Conservation (phyloP, 345 rosid genomes). For the Arabis alpina region DNA sequence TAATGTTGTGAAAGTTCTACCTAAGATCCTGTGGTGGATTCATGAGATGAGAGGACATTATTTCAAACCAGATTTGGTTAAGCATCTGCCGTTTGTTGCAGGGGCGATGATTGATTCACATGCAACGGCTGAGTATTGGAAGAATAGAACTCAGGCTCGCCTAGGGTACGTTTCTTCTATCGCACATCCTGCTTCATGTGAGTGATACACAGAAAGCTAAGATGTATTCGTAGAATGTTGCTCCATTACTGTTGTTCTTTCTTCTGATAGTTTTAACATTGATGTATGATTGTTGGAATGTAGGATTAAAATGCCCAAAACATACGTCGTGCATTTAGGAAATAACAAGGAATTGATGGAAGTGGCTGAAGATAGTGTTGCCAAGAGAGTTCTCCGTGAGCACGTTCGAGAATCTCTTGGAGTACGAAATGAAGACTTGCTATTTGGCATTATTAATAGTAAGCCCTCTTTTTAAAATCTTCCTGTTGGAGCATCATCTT, state of each 20-base stretch:
- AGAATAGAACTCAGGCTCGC: conserved; percentile 75
- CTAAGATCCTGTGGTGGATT: conserved; percentile 95
- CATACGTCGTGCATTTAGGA: conserved; percentile 94
- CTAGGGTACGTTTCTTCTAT: conserved; percentile 58
- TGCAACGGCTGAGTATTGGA: conserved; percentile 90
- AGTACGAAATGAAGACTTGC: conserved; percentile 70
- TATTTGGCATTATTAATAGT: conserved; percentile 91
- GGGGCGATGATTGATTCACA: conserved; percentile 97
- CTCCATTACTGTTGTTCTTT: not conserved
- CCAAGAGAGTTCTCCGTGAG: conserved; percentile 78
- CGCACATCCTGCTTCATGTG: not conserved
- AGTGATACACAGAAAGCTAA: not conserved
- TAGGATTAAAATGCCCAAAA: conserved; percentile 95
- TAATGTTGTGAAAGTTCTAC: conserved; percentile 64
- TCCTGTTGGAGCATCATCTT: not conserved
- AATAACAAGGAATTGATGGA: conserved; percentile 93
- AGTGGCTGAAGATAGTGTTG: conserved; percentile 87
- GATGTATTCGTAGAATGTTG: not conserved
- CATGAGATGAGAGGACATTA: conserved; percentile 98
- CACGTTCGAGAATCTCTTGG: conserved; percentile 91
- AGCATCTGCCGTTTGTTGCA: conserved; percentile 89
- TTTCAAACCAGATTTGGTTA: conserved; percentile 80
- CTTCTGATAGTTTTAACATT: conserved; percentile 2
- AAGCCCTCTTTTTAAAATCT: too few relatives aligned
- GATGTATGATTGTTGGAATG: conserved; percentile 35